A percentile compares a stretch with the other conserved stretches of the same genome.
phyloP scores from a whole-genome alignment of 2,329 filamentous ascomycete species.

The Lasiodiplodia hormozganensis region DNA sequence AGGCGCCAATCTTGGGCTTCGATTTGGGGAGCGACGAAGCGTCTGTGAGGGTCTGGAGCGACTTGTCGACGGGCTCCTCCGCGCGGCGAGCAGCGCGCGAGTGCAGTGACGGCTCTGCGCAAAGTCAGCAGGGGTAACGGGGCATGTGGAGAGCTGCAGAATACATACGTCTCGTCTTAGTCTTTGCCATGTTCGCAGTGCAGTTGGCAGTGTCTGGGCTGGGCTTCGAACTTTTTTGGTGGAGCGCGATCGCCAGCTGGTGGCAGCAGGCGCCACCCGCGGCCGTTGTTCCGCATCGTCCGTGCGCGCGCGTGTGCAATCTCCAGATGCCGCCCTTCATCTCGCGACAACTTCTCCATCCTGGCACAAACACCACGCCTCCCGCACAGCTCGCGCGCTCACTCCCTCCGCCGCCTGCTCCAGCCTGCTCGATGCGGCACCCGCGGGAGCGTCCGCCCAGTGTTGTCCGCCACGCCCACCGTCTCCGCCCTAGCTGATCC shows the following conservation, averaged over 20 bases:
- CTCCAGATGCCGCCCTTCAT: conserved; percentile 27
- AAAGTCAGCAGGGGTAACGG: not conserved
- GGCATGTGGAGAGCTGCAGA: not conserved
- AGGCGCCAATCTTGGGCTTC: conserved; percentile 40
- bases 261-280: not conserved
- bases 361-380: not conserved
- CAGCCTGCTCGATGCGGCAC: conserved; percentile 28
- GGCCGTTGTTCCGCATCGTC: conserved; percentile 5
- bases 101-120: conserved; percentile 67
- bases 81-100: conserved; percentile 78
- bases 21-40: conserved; percentile 41
- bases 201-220: conserved; percentile 5
- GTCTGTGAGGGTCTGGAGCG: conserved; percentile 61
- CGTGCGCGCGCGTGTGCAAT: conserved; percentile 14
- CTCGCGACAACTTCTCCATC: conserved; percentile 22
- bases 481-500: conserved; percentile 28
- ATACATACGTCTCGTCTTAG: conserved; percentile 13
- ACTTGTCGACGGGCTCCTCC: conserved; percentile 75
- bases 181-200: conserved; percentile 18
- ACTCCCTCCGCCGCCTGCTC: conserved; percentile 1
- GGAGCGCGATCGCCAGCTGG: conserved; percentile 22
- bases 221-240: conserved; percentile 26
- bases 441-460: conserved; percentile 17
- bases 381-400: conserved; percentile 1
- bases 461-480: conserved; percentile 12